Conservation (phyloP, 2,329 filamentous ascomycete species). For the Curvularia verruculosa region DNA sequence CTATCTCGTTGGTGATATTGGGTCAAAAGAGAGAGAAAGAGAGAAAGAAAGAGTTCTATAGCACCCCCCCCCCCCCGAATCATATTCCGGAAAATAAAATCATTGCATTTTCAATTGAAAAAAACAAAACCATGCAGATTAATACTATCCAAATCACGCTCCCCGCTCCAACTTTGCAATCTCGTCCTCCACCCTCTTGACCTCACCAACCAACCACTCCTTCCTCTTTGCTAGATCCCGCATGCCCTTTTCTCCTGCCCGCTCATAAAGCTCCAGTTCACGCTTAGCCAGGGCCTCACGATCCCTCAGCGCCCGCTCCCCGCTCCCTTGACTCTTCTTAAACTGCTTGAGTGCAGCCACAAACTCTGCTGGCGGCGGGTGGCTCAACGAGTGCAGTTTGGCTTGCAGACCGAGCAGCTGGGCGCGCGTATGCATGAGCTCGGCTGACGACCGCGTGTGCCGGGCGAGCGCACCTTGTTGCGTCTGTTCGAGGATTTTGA, state of each 20-base stretch:
- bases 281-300: conserved; percentile 42
- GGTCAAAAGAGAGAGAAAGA: too few relatives aligned
- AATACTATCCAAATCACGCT: not conserved
- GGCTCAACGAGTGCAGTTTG: conserved; percentile 35
- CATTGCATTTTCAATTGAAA: too few relatives aligned
- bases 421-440: conserved; percentile 52
- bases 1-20: not conserved
- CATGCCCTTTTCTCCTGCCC: conserved; percentile 45
- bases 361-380: conserved; percentile 38
- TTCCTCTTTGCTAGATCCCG: conserved; percentile 51
- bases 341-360: conserved; percentile 42
- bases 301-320: conserved; percentile 38
- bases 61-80: too few relatives aligned
- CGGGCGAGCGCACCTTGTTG: conserved; percentile 55
- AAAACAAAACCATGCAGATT: too few relatives aligned
- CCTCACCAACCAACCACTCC: conserved; percentile 31
- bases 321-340: conserved; percentile 36
- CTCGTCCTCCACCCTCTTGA: conserved; percentile 16
- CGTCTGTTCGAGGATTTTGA: conserved; percentile 55
- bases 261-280: conserved; percentile 46
- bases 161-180: conserved; percentile 7
- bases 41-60: too few relatives aligned
- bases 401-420: conserved; percentile 52
- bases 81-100: too few relatives aligned
- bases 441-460: conserved; percentile 50